These are phyloP conservation scores for Nakazawaea ernobii DNA, from an alignment of 805 yeast species.

Conservation along the genomic window DNA sequence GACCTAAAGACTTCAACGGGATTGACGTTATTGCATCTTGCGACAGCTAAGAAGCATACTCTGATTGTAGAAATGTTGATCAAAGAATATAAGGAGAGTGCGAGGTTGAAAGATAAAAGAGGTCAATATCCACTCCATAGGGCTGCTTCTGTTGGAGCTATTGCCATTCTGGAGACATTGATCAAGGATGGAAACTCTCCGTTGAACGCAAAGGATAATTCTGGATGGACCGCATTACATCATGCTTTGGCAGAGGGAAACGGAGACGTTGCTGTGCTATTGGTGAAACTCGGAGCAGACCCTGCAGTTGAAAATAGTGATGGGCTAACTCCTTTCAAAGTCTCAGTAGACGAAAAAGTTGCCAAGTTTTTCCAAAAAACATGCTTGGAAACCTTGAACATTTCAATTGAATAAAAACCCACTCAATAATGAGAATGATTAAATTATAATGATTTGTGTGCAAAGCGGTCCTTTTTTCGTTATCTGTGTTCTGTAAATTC, in stretches of 20 bases:
- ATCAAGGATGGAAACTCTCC: constrained; percentile 51
- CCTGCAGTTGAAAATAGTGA: constrained; percentile 37
- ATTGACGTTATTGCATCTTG: constrained; percentile 69
- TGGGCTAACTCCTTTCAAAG: constrained; percentile 49
- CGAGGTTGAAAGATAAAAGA: constrained; percentile 59
- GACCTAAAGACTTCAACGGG: constrained; percentile 62
- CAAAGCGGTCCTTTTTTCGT: not conserved
- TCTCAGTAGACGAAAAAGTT: constrained; percentile 50
- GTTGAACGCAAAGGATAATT: constrained; percentile 59
- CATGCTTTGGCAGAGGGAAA: constrained; percentile 90
- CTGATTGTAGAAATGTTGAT: constrained; percentile 51
- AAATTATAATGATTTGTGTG: not conserved
- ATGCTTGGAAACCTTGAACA: not conserved
- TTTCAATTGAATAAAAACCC: not conserved
- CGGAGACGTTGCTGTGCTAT: constrained; percentile 62
- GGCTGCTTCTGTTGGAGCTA: constrained; percentile 75
- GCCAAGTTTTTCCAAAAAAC: constrained; percentile 27
- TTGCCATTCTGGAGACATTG: constrained; percentile 48
- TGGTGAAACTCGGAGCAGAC: constrained; percentile 70
- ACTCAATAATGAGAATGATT: not conserved
- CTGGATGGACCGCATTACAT: constrained; percentile 84
- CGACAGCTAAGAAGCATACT: constrained; percentile 62
- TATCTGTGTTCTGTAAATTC: too few relatives aligned
- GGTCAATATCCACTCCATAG: constrained; percentile 70
- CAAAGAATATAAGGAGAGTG: constrained; percentile 48